These are phyloP conservation scores for Paramecium tetraurelia DNA, from an alignment of 73 alveolate species.

Conservation along the genomic window DNA sequence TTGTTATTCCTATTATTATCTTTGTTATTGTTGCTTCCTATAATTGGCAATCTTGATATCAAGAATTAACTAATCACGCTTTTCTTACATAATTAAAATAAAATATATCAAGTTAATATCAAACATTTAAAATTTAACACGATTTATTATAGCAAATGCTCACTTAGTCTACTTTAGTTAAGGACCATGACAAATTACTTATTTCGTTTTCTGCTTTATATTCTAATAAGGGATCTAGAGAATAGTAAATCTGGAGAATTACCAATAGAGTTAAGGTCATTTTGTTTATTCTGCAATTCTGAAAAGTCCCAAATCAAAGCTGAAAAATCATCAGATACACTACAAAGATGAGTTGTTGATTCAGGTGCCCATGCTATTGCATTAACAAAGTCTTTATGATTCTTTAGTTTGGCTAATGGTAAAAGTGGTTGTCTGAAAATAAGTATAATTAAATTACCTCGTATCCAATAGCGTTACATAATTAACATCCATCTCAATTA, in stretches of 20 bases:
- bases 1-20: neutral
- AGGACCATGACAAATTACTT: slow-evolving; percentile 66
- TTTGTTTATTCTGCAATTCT: slow-evolving; percentile 56
- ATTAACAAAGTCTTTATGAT: slow-evolving; percentile 92
- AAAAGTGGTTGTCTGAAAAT: slow-evolving; percentile 82
- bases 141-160: slow-evolving; percentile 51
- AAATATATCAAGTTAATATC: neutral
- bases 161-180: slow-evolving; percentile 21
- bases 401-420: slow-evolving; percentile 88
- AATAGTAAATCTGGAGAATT: neutral
- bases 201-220: slow-evolving; percentile 67
- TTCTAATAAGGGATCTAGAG: slow-evolving; percentile 67
- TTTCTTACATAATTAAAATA: neutral
- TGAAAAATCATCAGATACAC: slow-evolving; percentile 94
- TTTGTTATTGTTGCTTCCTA: neutral
- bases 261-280: neutral
- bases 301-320: slow-evolving; percentile 92
- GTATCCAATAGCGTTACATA: slow-evolving; percentile 87
- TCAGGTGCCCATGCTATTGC: slow-evolving; percentile 97
- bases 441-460: neutral
- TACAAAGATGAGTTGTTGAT: slow-evolving; percentile 87
- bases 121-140: slow-evolving; percentile 58
- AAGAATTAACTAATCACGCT: neutral
- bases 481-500: slow-evolving; percentile 85
- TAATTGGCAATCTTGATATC: slow-evolving; percentile 30